Base-by-base conservation (phyloP, 2,329 filamentous ascomycete genomes). In the Trichoderma aggressivum region DNA sequence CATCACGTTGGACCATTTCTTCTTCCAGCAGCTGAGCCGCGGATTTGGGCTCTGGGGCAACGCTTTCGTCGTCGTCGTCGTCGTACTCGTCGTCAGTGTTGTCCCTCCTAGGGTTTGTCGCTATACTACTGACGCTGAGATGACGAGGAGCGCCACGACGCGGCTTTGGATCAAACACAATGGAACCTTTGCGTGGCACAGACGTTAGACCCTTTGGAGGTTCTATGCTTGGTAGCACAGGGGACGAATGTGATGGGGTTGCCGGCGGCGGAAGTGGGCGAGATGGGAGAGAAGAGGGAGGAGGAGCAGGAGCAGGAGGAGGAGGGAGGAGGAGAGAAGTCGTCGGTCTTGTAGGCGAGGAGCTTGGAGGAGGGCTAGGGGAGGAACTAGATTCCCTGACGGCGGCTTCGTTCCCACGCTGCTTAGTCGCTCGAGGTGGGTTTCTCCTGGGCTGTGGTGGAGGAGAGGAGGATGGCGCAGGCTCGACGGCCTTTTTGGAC, bases 81-180 rank as follows among this genome's bases (percentile, higher is more conserved):
- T 43, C 6, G n/a, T 32, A 32, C 43, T 47, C 61, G 11, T 58
- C 47, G 32, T 74, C 72, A 24, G 63, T 59, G 16, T 74, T 75
- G 62, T 77, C 78, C 53, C 68, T 73, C 16, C 62, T 62, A 24
- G 75, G 74, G 26, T 71, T 61, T 12, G 73, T 70, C 11, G 73
- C 73, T 11, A 76, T 73, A 64, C 74, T 76, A 18, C 65, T 64
- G 28, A 67, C 39, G 21, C 69, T 71, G 10, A 55, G 72, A 16
- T 70, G 70, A 32, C 56, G 26, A n/a, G 69, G 76, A 60, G 77
- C 74, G n/a, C 75, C 77, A 28, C 77, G 76, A 16, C 75, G 74
- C 50, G 77, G 56, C 14, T 71, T 61, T 1, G 74, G 74, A 36
- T 74, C 69, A 28, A 34, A 34, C 18, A 70, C 64, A 28, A 75